phyloP scores from a whole-genome alignment of 2,329 filamentous ascomycete species.

The Colletotrichum australisinense region DNA sequence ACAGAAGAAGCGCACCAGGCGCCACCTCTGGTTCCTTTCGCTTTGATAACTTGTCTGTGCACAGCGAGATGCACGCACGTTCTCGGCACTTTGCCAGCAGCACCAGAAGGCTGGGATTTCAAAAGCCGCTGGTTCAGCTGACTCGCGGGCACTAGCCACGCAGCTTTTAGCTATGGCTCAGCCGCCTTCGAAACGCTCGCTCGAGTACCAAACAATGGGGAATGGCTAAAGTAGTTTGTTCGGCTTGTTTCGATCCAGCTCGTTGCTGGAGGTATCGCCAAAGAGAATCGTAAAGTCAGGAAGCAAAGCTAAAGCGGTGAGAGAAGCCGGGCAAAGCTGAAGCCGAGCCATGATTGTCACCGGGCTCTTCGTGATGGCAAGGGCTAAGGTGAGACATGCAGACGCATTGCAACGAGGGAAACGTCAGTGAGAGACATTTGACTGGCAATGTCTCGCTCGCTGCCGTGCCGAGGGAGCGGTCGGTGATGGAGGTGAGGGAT shows the following conservation, averaged over 20 bases:
- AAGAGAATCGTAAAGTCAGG: background rate
- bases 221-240: background rate
- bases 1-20: background rate
- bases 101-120: constrained; percentile 14
- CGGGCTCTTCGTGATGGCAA: background rate
- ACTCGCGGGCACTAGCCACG: constrained; percentile 17
- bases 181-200: constrained; percentile 21
- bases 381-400: constrained; percentile 5
- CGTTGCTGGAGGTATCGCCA: background rate
- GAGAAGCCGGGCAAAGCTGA: constrained; percentile 5
- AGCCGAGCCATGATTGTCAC: background rate
- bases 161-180: background rate
- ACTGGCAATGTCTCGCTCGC: constrained; percentile 20
- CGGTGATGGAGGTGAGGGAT: constrained; percentile 22
- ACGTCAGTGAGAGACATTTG: constrained; percentile 20
- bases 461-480: constrained; percentile 22
- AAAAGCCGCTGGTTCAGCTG: background rate
- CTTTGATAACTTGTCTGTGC: background rate
- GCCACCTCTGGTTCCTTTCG: background rate
- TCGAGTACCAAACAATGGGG: constrained; percentile 1
- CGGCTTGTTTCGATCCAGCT: background rate
- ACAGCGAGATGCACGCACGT: constrained; percentile 5
- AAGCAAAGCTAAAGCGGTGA: background rate
- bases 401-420: constrained; percentile 4
- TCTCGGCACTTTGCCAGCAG: constrained; percentile 19